phyloP scores from a whole-genome alignment of 306 rosid species.

The Crataegus laevigata region DNA sequence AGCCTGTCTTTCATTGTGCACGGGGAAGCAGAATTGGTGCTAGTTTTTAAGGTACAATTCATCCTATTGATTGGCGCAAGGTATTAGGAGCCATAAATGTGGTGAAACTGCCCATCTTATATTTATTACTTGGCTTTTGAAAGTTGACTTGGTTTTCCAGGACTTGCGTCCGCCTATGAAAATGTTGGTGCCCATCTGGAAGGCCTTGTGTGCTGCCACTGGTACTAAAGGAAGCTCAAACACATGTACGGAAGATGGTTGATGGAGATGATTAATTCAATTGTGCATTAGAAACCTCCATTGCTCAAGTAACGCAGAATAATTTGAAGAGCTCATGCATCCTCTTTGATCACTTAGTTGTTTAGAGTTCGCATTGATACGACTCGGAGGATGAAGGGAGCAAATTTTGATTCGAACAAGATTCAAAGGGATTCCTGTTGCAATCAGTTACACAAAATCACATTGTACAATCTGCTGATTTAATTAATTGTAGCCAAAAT shows the following conservation, averaged over 20 bases:
- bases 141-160: constrained; percentile 31
- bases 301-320: not conserved
- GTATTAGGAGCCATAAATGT: not conserved
- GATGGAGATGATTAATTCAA: not conserved
- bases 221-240: constrained; percentile 27
- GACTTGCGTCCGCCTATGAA: constrained; percentile 66
- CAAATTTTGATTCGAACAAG: not conserved
- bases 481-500: not conserved
- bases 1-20: constrained; percentile 56
- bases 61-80: not conserved
- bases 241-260: constrained; percentile 18
- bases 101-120: not conserved
- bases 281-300: not conserved
- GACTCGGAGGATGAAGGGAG: not conserved
- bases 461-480: constrained; percentile 3
- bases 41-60: constrained; percentile 61
- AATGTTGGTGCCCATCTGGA: constrained; percentile 85
- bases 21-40: constrained; percentile 54
- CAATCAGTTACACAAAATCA: not conserved
- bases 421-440: not conserved
- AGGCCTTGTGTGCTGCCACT: constrained; percentile 69
- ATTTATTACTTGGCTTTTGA: constrained; percentile 2
- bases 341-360: not conserved
- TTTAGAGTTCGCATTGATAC: not conserved
- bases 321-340: not conserved